phyloP scores from a whole-genome alignment of 208 protist species.

The Angomonas ambiguus region DNA sequence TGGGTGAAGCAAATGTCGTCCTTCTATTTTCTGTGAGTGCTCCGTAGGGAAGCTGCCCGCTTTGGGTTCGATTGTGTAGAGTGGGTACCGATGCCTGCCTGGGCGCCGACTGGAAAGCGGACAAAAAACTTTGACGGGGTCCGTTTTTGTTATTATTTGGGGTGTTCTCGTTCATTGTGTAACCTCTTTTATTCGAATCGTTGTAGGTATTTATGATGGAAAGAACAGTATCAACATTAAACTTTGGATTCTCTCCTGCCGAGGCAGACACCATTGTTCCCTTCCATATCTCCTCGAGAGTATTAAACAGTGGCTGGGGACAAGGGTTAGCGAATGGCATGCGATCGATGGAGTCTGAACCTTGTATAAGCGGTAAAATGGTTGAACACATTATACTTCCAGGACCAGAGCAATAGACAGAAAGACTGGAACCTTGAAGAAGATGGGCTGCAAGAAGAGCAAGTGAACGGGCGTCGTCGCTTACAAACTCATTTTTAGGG shows the following conservation, averaged over 20 bases:
- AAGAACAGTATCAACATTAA: slow-evolving; percentile 64
- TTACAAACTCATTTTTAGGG: slow-evolving; percentile 19
- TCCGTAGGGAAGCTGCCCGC: not conserved
- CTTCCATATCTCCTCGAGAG: slow-evolving; percentile 74
- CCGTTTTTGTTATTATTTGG: not conserved
- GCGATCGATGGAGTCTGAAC: slow-evolving; percentile 40
- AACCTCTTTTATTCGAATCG: slow-evolving; percentile 15
- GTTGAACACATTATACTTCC: slow-evolving; percentile 35
- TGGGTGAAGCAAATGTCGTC: not conserved
- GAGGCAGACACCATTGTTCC: slow-evolving; percentile 24
- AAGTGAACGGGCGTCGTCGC: slow-evolving; percentile 52
- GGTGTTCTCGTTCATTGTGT: not conserved
- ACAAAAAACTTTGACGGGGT: not conserved
- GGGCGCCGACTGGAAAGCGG: not conserved
- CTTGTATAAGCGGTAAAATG: slow-evolving; percentile 56
- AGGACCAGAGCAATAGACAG: slow-evolving; percentile 34
- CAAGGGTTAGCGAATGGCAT: slow-evolving; percentile 57
- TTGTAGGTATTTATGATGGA: slow-evolving; percentile 68
- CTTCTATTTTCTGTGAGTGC: slow-evolving; percentile 1
- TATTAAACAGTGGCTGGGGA: slow-evolving; percentile 56
- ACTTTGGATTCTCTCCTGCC: slow-evolving; percentile 25
- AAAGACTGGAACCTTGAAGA: slow-evolving; percentile 69
- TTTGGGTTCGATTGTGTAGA: not conserved
- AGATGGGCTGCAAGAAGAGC: slow-evolving; percentile 68
- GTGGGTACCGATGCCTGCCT: not conserved